Evolutionary conservation across 805 yeast species (phyloP).

Genomic region (Hanseniaspora thailandica): DNA sequence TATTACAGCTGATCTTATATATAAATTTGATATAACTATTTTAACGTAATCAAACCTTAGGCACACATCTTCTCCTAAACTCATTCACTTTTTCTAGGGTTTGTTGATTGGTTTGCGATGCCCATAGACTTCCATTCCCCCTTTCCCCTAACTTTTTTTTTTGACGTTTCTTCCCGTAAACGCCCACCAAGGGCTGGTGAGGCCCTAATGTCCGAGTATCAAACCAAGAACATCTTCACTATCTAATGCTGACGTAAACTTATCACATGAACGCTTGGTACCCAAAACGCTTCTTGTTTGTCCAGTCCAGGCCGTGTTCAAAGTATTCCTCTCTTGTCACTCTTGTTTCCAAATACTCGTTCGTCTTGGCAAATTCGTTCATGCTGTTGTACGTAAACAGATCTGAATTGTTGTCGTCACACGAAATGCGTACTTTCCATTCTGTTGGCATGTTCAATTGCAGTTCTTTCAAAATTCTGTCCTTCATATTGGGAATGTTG

Average conservation of each 20-base stretch:
- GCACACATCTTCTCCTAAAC: too few relatives aligned
- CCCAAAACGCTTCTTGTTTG: slow-evolving; percentile 33
- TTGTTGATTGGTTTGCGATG: too few relatives aligned
- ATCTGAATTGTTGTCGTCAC: slow-evolving; percentile 30
- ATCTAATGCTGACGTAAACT: not conserved
- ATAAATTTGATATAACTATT: too few relatives aligned
- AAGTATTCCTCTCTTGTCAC: slow-evolving; percentile 70
- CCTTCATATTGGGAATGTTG: slow-evolving; percentile 53
- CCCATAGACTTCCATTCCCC: too few relatives aligned
- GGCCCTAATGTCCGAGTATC: too few relatives aligned
- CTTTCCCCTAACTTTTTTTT: not conserved
- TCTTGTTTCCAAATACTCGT: slow-evolving; percentile 37
- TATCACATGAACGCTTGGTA: slow-evolving; percentile 29
- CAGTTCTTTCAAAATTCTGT: slow-evolving; percentile 50
- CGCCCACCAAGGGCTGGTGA: too few relatives aligned
- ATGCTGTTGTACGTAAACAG: slow-evolving; percentile 53
- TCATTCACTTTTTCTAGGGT: too few relatives aligned
- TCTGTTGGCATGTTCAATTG: slow-evolving; percentile 59
- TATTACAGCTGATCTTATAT: too few relatives aligned
- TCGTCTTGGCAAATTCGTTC: slow-evolving; percentile 31
- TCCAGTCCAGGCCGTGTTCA: slow-evolving; percentile 61
- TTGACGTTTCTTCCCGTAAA: not conserved
- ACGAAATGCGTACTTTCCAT: slow-evolving; percentile 46
- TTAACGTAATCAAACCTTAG: not conserved
- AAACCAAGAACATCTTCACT: not conserved